Conservation (phyloP, 805 yeast genomes). For the Naumovozyma baii region DNA sequence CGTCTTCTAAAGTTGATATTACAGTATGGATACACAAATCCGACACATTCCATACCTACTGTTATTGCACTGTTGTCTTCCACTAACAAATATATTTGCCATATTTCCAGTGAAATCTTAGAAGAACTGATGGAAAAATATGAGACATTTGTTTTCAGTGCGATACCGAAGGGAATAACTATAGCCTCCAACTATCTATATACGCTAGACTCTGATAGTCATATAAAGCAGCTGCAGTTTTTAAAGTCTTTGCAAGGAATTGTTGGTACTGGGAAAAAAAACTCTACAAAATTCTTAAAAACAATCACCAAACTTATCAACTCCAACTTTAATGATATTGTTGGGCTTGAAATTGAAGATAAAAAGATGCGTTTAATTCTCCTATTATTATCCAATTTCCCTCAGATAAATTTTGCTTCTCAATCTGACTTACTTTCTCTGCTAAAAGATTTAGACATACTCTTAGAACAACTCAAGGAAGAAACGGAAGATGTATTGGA, state of each 20-base stretch:
- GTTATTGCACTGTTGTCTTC: conserved; percentile 62
- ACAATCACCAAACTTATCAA: conserved; percentile 10
- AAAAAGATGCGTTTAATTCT: conserved; percentile 11
- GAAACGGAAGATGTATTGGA: conserved; percentile 12
- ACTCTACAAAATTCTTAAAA: conserved; percentile 12
- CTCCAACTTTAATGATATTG: conserved; percentile 6
- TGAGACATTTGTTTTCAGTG: conserved; percentile 60
- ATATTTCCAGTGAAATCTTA: conserved; percentile 45
- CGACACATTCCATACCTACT: conserved; percentile 58
- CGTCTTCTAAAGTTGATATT: conserved; percentile 47
- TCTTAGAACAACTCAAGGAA: conserved; percentile 21
- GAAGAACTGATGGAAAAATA: conserved; percentile 49
- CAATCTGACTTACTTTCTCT: conserved; percentile 17
- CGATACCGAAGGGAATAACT: conserved; percentile 54
- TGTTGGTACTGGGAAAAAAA: conserved; percentile 12
- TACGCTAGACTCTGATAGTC: conserved; percentile 2
- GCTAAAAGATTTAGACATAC: conserved; percentile 13
- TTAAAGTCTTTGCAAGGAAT: conserved; percentile 12
- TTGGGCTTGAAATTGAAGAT: conserved; percentile 4
- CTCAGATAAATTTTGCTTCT: conserved; percentile 11
- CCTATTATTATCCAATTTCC: conserved; percentile 17
- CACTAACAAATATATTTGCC: conserved; percentile 33
- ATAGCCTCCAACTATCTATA: conserved; percentile 39
- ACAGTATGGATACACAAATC: conserved; percentile 64
- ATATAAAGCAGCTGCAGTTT: conserved; percentile 9